These are phyloP conservation scores for Tricholoma matsutake DNA, from an alignment of 768 basidiomycete genomes.

Conservation along the genomic window DNA sequence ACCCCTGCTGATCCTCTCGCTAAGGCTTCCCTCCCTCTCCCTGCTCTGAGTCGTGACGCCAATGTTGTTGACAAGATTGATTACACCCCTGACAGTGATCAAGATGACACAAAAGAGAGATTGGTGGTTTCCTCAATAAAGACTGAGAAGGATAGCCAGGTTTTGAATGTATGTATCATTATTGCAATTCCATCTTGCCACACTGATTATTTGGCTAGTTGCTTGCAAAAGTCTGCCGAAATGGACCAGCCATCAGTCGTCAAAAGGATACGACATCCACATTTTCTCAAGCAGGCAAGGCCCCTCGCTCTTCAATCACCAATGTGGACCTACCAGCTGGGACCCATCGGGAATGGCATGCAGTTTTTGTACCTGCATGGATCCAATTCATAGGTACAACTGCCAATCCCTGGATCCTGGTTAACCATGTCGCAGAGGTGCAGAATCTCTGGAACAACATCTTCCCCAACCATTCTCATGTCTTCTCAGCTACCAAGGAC, in stretches of 20 bases:
- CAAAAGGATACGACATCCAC: background rate
- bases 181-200: background rate
- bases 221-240: background rate
- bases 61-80: background rate
- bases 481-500: background rate
- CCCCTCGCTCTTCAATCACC: conserved; percentile 3
- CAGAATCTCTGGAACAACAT: conserved; percentile 3
- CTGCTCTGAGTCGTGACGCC: background rate
- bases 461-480: background rate
- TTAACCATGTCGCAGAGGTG: background rate
- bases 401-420: background rate
- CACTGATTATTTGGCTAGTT: background rate
- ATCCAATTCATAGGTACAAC: background rate
- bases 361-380: background rate
- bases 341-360: background rate
- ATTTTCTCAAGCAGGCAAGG: background rate
- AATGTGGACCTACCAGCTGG: conserved; percentile 1
- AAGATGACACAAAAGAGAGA: background rate
- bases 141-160: background rate
- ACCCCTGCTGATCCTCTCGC: background rate
- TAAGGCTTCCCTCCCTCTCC: background rate
- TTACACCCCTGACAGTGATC: background rate
- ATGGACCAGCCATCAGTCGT: background rate
- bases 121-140: background rate
- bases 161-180: background rate